A percentile compares a stretch with the other conserved stretches of the same genome.
These are phyloP conservation scores for Stipa capillata DNA, from an alignment of 176 grass and related monocot species.

Conservation along the genomic window DNA sequence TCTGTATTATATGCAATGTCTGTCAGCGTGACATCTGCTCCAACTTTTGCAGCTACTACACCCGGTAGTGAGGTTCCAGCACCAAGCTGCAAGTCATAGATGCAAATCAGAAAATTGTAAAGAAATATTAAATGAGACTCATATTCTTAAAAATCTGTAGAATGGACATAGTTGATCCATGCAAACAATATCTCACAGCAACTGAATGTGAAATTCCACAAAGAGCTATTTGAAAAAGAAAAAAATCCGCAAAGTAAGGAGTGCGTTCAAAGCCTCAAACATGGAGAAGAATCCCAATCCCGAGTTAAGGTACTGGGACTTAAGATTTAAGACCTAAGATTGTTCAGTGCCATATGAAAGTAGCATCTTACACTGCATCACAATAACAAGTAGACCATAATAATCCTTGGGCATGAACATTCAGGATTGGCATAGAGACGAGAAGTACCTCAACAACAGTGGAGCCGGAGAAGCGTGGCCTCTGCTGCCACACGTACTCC, in stretches of 20 bases:
- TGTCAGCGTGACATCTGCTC: slow-evolving; percentile 63
- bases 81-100: slow-evolving; percentile 33
- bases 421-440: not conserved
- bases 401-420: not conserved
- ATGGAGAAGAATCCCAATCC: too few relatives aligned
- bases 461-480: slow-evolving; percentile 32
- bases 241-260: not conserved
- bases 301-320: too few relatives aligned
- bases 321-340: too few relatives aligned
- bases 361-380: not conserved
- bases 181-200: not conserved
- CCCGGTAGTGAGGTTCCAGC: slow-evolving; percentile 74
- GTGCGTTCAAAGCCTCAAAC: not conserved
- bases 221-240: too few relatives aligned
- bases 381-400: not conserved
- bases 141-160: not conserved
- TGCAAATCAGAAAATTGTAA: not conserved
- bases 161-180: not conserved
- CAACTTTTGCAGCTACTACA: slow-evolving; percentile 71
- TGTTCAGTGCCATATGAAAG: too few relatives aligned
- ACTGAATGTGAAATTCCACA: not conserved
- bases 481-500: slow-evolving; percentile 83
- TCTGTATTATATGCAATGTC: slow-evolving; percentile 53
- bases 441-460: slow-evolving; percentile 57
- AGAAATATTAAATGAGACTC: too few relatives aligned